phyloP scores from a whole-genome alignment of 176 grass and related monocot species.

The Canna indica region DNA sequence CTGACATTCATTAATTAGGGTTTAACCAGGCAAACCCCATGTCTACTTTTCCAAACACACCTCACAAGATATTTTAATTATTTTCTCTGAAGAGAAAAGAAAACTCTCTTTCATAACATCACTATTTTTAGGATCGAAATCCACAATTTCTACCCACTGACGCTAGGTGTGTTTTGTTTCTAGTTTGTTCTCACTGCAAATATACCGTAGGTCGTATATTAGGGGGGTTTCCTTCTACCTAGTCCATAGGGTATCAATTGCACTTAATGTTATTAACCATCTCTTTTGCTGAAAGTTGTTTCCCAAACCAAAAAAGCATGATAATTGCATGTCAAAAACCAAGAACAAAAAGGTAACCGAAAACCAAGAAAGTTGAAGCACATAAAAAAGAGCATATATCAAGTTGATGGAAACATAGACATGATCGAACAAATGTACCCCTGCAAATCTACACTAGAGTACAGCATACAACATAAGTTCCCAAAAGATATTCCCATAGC shows the following conservation, averaged over 20 bases:
- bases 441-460: neutral
- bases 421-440: neutral
- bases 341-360: neutral
- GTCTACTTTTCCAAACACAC: too few relatives aligned
- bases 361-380: too few relatives aligned
- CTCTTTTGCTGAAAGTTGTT: neutral
- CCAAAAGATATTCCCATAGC: neutral
- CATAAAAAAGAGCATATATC: neutral
- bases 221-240: too few relatives aligned
- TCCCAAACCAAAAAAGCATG: neutral
- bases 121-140: too few relatives aligned
- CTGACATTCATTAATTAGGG: neutral
- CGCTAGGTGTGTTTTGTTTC: too few relatives aligned
- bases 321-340: neutral
- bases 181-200: too few relatives aligned
- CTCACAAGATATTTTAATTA: too few relatives aligned
- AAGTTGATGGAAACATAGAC: neutral
- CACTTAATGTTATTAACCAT: neutral
- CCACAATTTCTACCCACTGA: too few relatives aligned
- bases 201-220: too few relatives aligned
- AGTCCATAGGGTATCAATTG: neutral
- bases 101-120: too few relatives aligned
- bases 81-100: too few relatives aligned
- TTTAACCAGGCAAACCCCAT: too few relatives aligned
- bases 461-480: neutral